Conservation (phyloP, 129 eudicot genomes). For the Arctium minus region DNA sequence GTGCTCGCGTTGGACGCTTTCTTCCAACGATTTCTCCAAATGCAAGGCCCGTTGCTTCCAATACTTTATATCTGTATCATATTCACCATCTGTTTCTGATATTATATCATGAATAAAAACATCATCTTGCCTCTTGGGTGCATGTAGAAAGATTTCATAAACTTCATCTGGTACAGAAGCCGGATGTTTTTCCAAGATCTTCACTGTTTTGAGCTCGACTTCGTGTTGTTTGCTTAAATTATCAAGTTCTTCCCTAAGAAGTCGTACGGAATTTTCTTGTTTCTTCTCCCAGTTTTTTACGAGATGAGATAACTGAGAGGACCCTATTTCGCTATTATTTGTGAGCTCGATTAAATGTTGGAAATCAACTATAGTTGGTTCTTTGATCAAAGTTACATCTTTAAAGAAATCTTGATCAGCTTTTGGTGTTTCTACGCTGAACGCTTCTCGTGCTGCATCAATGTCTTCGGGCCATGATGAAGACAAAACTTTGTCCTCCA, state of each 20-base stretch:
- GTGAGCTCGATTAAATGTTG: slow-evolving; percentile 52
- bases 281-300: slow-evolving; percentile 65
- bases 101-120: slow-evolving; percentile 37
- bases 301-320: slow-evolving; percentile 58
- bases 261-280: slow-evolving; percentile 61
- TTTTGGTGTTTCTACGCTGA: slow-evolving; percentile 50
- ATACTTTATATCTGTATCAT: slow-evolving; percentile 39
- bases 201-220: slow-evolving; percentile 63
- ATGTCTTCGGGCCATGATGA: slow-evolving; percentile 80
- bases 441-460: slow-evolving; percentile 53
- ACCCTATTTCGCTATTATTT: slow-evolving; percentile 59
- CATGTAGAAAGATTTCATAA: slow-evolving; percentile 39
- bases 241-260: slow-evolving; percentile 70
- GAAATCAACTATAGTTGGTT: slow-evolving; percentile 48
- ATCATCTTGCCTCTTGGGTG: slow-evolving; percentile 41
- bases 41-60: slow-evolving; percentile 70
- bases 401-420: slow-evolving; percentile 57
- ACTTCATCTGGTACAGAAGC: slow-evolving; percentile 24
- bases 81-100: slow-evolving; percentile 50
- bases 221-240: slow-evolving; percentile 57
- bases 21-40: slow-evolving; percentile 62
- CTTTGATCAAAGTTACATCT: slow-evolving; percentile 43
- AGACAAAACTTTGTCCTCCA: slow-evolving; percentile 54
- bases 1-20: slow-evolving; percentile 59
- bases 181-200: slow-evolving; percentile 59